Evolutionary conservation across 2,329 filamentous ascomycete species (phyloP).

Genomic region (Pseudocercospora macadamiae): DNA sequence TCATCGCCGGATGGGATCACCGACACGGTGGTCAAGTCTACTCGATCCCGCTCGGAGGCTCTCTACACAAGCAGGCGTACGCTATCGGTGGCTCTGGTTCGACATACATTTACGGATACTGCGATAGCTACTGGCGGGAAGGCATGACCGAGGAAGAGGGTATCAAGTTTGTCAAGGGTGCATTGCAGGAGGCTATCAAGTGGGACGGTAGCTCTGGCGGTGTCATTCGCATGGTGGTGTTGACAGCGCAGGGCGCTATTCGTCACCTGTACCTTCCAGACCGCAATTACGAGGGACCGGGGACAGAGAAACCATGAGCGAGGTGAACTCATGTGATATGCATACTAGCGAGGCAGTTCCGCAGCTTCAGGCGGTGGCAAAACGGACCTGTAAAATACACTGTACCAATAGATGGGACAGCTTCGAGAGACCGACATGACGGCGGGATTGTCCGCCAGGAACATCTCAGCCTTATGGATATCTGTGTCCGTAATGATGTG

Average conservation of each 20-base stretch:
- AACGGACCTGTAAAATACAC: slow-evolving; percentile 9
- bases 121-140: slow-evolving; percentile 93
- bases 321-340: slow-evolving; percentile 4
- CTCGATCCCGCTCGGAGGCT: slow-evolving; percentile 93
- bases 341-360: slow-evolving; percentile 6
- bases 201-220: slow-evolving; percentile 99
- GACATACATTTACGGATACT: slow-evolving; percentile 99
- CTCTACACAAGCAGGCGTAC: slow-evolving; percentile 95
- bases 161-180: slow-evolving; percentile 87
- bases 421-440: neutral
- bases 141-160: slow-evolving; percentile 91
- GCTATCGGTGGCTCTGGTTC: slow-evolving; percentile 95
- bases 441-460: neutral
- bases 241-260: slow-evolving; percentile 86
- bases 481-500: no score
- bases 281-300: slow-evolving; percentile 79
- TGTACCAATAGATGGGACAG: slow-evolving; percentile 6
- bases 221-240: slow-evolving; percentile 95
- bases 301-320: slow-evolving; percentile 45
- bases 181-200: slow-evolving; percentile 93
- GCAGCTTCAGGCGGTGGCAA: neutral
- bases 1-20: slow-evolving; percentile 97
- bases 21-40: slow-evolving; percentile 96
- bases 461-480: no score
- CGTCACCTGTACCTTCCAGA: slow-evolving; percentile 96